Conservation (phyloP, 108 stramenopile species). For the Stephanodiscus triporus region DNA sequence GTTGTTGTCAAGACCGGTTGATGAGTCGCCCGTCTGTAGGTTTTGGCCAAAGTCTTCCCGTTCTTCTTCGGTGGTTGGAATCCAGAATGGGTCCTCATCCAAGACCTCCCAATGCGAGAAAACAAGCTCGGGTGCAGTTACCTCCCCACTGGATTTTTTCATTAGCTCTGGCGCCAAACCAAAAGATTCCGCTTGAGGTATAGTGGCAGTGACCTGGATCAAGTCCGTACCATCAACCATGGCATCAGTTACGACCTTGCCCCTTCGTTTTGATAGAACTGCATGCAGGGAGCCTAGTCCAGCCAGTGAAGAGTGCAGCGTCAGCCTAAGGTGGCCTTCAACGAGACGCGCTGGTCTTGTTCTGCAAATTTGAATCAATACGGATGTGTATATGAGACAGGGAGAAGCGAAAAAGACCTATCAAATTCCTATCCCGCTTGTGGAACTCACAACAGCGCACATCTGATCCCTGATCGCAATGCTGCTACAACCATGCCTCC, state of each 20-base stretch:
- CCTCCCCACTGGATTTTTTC: slow-evolving; percentile 85
- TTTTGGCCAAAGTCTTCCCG: slow-evolving; percentile 92
- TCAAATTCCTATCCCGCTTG: not conserved
- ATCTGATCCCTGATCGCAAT: slow-evolving; percentile 76
- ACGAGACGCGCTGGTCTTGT: slow-evolving; percentile 79
- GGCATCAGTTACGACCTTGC: slow-evolving; percentile 82
- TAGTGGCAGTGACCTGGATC: slow-evolving; percentile 71
- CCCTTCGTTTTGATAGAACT: slow-evolving; percentile 84
- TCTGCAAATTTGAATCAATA: slow-evolving; percentile 16
- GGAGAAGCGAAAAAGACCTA: not conserved
- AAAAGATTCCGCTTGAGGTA: slow-evolving; percentile 90
- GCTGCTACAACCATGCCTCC: slow-evolving; percentile 85
- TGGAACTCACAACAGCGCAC: slow-evolving; percentile 66
- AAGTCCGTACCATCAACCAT: slow-evolving; percentile 95
- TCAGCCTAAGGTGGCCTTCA: slow-evolving; percentile 81
- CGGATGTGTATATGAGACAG: not conserved
- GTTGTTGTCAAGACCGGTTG: slow-evolving; percentile 84
- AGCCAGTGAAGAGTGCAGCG: slow-evolving; percentile 81
- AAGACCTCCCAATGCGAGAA: slow-evolving; percentile 88
- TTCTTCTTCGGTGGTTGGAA: slow-evolving; percentile 89
- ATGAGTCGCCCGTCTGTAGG: slow-evolving; percentile 71
- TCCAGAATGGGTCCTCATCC: slow-evolving; percentile 94
- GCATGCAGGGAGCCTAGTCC: slow-evolving; percentile 82
- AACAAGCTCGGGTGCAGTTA: slow-evolving; percentile 86
- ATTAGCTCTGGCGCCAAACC: slow-evolving; percentile 83